Evolutionary conservation across 345 rosid species (phyloP).

Genomic region (Populus nigra): DNA sequence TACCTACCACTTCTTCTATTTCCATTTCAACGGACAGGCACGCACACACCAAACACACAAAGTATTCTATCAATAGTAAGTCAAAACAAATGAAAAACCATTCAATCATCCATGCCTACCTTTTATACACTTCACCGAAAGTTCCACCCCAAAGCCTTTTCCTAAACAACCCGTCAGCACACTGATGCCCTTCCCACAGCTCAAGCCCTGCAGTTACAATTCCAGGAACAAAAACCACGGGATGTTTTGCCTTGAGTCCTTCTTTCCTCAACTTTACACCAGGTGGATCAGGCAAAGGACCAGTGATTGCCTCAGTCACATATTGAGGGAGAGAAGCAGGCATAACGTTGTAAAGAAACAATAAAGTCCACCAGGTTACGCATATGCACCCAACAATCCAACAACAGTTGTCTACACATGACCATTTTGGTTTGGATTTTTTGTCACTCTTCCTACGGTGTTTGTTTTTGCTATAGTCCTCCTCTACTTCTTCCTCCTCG

Average conservation of each 20-base stretch:
- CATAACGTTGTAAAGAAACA: slow-evolving; percentile 82
- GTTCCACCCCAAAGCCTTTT: slow-evolving; percentile 98
- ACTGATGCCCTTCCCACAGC: slow-evolving; percentile 91
- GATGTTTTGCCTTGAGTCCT: slow-evolving; percentile 76
- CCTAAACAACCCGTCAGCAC: slow-evolving; percentile 87
- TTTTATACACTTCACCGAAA: slow-evolving; percentile 93
- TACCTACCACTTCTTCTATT: slow-evolving; percentile 62
- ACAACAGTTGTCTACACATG: slow-evolving; percentile 82
- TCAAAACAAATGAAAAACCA: not conserved
- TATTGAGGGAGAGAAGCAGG: slow-evolving; percentile 83
- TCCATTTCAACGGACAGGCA: not conserved
- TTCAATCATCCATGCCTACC: slow-evolving; percentile 62
- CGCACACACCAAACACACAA: not conserved
- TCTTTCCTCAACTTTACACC: slow-evolving; percentile 82
- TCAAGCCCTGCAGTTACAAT: slow-evolving; percentile 93
- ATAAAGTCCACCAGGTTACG: slow-evolving; percentile 76
- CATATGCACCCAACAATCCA: slow-evolving; percentile 89
- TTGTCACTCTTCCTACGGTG: not conserved
- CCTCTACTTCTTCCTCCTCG: not conserved
- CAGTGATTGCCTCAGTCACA: slow-evolving; percentile 90
- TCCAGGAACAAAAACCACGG: slow-evolving; percentile 92
- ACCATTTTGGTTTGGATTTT: slow-evolving; percentile 43
- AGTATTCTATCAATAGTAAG: not conserved
- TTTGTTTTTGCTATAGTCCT: not conserved
- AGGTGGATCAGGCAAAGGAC: slow-evolving; percentile 88